Conservation (phyloP, 306 rosid species). For the Citrullus amarus region DNA sequence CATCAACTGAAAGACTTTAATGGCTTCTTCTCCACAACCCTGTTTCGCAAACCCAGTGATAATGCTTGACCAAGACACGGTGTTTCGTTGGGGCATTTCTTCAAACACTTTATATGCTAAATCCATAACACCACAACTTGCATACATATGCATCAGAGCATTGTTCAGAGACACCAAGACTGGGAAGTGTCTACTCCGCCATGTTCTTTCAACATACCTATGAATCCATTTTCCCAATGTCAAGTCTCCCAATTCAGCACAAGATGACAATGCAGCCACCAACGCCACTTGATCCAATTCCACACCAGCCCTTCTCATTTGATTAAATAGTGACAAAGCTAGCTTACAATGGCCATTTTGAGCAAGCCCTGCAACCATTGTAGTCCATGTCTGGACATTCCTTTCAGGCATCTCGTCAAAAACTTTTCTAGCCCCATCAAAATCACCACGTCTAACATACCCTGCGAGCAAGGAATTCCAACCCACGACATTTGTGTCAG, state of each 20-base stretch:
- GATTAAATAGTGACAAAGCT: slow-evolving; percentile 44
- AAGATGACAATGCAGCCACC: slow-evolving; percentile 55
- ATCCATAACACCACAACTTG: slow-evolving; percentile 47
- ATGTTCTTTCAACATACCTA: slow-evolving; percentile 23
- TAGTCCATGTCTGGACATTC: slow-evolving; percentile 63
- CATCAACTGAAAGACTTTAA: slow-evolving; percentile 43
- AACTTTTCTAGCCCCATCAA: slow-evolving; percentile 29
- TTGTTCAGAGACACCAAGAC: slow-evolving; percentile 43
- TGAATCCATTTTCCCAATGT: slow-evolving; percentile 64
- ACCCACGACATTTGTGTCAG: slow-evolving; percentile 40
- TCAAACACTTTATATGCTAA: slow-evolving; percentile 43
- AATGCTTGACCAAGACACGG: slow-evolving; percentile 69
- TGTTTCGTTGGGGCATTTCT: slow-evolving; percentile 35
- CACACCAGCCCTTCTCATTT: slow-evolving; percentile 50
- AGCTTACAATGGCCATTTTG: slow-evolving; percentile 32
- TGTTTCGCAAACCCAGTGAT: slow-evolving; percentile 64
- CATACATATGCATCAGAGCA: slow-evolving; percentile 77
- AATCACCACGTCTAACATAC: slow-evolving; percentile 31
- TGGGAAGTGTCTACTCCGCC: slow-evolving; percentile 13
- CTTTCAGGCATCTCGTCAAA: slow-evolving; percentile 43
- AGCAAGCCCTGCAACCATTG: slow-evolving; percentile 47
- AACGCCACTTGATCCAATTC: slow-evolving; percentile 50
- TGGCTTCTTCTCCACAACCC: slow-evolving; percentile 59
- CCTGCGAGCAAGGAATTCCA: slow-evolving; percentile 62
- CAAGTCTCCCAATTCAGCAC: slow-evolving; percentile 58